Evolutionary conservation across 345 rosid species (phyloP), one percentile per base, ranked within the genome.

Genomic region (Eucalyptus marginata): DNA sequence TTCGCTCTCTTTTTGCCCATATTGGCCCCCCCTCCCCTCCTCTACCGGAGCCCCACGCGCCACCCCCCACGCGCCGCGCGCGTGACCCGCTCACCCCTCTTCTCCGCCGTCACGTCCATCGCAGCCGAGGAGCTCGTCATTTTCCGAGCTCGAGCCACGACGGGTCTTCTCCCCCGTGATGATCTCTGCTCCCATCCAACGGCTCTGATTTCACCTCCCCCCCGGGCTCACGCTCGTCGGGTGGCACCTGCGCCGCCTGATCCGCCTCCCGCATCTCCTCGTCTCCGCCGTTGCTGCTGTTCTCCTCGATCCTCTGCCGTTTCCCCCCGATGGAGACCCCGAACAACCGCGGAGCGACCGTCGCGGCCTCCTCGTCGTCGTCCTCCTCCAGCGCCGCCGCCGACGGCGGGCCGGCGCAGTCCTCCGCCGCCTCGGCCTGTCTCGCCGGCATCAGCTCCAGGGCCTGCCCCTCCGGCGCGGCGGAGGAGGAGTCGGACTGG

Each of bases 241-340:
- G 51, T 49, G 56, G 47, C 44, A 17, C 52, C 59, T 16, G 87
- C 68, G 62, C 91, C 43, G 44, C 89, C 62, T 46, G 92, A 91
- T 90, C 83, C 16, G 87, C 59, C 87, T 52, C 90, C 47, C 89
- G 51, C 76, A 87, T n/a, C 87, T 90, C 51, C 88, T 58, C 64
- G 59, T 58, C 56, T 20, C 87, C 83, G 62, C 89, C 9, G 47
- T 43, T 40, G 36, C 36, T 4, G 66, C 93, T 88, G 22, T 92
- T 95, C 47, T 91, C 96, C 2, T 91, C 96, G 88, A 86, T 89
- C 90, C 96, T 94, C 90, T 90, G 89, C 89, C 99, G 95, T 90
- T 97, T 97, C 17, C 89, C 87, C 71, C 99, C 99, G 10, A 97
- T 96, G 2, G 97, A 93, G 25, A 97, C 99, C 66, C 99, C 99